These are phyloP conservation scores for Phytophthora kernoviae DNA, from an alignment of 352 stramenopile genomes.

Conservation along the genomic window DNA sequence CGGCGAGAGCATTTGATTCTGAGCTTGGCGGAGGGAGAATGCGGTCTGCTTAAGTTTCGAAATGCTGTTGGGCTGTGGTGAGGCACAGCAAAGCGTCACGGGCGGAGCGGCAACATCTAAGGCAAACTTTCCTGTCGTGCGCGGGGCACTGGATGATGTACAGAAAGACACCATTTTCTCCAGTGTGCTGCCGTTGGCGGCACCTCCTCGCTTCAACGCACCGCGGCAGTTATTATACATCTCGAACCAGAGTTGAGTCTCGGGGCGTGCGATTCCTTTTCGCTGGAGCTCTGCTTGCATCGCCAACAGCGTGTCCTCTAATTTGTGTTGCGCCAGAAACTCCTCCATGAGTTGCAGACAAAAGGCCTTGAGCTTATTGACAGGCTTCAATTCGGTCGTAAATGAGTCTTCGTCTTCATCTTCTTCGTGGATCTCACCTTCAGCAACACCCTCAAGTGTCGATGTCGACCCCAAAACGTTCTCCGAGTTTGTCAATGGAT, in stretches of 20 bases:
- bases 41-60: constrained; percentile 38
- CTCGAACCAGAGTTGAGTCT: constrained; percentile 57
- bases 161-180: constrained; percentile 67
- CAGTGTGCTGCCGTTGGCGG: constrained; percentile 32
- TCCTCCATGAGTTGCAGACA: constrained; percentile 63
- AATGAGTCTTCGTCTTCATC: background rate
- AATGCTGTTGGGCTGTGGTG: constrained; percentile 40
- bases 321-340: constrained; percentile 49
- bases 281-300: constrained; percentile 50
- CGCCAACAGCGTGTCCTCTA: constrained; percentile 33
- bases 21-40: constrained; percentile 53
- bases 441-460: constrained; percentile 8
- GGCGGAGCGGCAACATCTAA: constrained; percentile 41
- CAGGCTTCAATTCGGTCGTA: background rate
- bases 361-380: constrained; percentile 45
- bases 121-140: constrained; percentile 30
- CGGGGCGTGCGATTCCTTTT: constrained; percentile 25
- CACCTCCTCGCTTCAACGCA: constrained; percentile 31
- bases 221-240: constrained; percentile 58
- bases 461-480: background rate
- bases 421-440: constrained; percentile 16
- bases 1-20: constrained; percentile 56
- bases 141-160: constrained; percentile 19
- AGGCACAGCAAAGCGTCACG: constrained; percentile 42
- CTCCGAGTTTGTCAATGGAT: constrained; percentile 1